Percentiles rank a stretch among this genome's conserved stretches.
Conservation (phyloP, 169 alveolate species). For the Cryptosporidium parvum region DNA sequence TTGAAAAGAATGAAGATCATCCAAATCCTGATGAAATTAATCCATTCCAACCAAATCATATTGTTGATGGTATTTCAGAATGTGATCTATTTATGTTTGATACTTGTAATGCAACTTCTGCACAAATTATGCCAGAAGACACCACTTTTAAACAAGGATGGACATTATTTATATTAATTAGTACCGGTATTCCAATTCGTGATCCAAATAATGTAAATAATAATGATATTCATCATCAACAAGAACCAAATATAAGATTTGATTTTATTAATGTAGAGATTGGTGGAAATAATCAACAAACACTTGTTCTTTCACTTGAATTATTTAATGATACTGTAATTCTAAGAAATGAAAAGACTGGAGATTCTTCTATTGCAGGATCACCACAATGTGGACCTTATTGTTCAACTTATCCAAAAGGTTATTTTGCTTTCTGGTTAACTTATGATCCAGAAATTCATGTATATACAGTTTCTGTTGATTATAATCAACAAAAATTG, state of each 20-base stretch:
- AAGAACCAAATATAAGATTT: constrained; percentile 7
- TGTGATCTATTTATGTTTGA: constrained; percentile 55
- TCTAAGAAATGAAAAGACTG: constrained; percentile 22
- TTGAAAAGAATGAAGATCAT: background rate
- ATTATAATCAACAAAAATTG: constrained; percentile 2
- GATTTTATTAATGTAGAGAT: background rate
- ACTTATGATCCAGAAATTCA: constrained; percentile 22
- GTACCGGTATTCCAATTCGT: constrained; percentile 41
- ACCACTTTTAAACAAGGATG: constrained; percentile 38
- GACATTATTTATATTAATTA: constrained; percentile 28
- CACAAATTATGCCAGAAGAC: background rate
- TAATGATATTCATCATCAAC: too few species aligned
- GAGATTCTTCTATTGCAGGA: constrained; percentile 14
- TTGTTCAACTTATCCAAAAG: constrained; percentile 21
- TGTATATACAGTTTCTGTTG: constrained; percentile 21
- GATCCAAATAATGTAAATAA: background rate
- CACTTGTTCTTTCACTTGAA: constrained; percentile 15
- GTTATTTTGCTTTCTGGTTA: constrained; percentile 20
- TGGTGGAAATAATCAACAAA: background rate
- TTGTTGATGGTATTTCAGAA: constrained; percentile 6
- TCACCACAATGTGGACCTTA: constrained; percentile 26
- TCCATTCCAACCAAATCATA: constrained; percentile 33
- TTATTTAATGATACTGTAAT: constrained; percentile 27
- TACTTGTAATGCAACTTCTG: constrained; percentile 36
- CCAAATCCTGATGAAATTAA: background rate